phyloP scores from a whole-genome alignment of 2,329 filamentous ascomycete species.

The Pseudogymnoascus sp. region DNA sequence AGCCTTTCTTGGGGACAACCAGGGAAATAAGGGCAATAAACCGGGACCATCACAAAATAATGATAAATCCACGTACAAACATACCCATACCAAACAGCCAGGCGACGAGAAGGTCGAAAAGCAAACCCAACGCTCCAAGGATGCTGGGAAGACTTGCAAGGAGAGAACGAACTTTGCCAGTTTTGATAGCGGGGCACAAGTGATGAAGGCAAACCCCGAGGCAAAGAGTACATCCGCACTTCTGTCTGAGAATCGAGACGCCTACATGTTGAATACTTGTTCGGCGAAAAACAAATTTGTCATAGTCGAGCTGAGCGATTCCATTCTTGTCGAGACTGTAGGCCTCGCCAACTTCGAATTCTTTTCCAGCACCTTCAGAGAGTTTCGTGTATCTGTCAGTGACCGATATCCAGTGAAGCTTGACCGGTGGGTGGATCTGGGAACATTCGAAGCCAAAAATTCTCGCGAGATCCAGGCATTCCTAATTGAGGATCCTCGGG shows the following conservation, averaged over 20 bases:
- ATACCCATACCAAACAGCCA: conserved; percentile 6
- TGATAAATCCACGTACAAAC: conserved; percentile 16
- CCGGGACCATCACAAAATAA: conserved; percentile 18
- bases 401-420: conserved; percentile 89
- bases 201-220: conserved; percentile 80
- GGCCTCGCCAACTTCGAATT: conserved; percentile 99
- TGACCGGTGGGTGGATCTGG: conserved; percentile 85
- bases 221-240: conserved; percentile 85
- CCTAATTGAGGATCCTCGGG: conserved; percentile 84
- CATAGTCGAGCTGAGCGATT: conserved; percentile 86
- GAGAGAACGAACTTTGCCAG: conserved; percentile 96
- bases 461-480: conserved; percentile 92
- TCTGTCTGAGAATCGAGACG: conserved; percentile 93
- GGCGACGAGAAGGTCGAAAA: conserved; percentile 17
- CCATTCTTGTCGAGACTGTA: conserved; percentile 73
- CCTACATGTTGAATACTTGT: conserved; percentile 95
- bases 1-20: conserved; percentile 45
- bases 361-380: conserved; percentile 93
- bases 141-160: conserved; percentile 95
- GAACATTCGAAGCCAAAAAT: conserved; percentile 84
- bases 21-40: conserved; percentile 8
- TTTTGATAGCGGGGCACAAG: conserved; percentile 90
- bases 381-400: conserved; percentile 84
- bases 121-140: conserved; percentile 60
- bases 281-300: conserved; percentile 82